Evolutionary conservation across 768 basidiomycete species (phyloP), one percentile per base, ranked within the genome.

Genomic region (Nevesoporus exiguus): DNA sequence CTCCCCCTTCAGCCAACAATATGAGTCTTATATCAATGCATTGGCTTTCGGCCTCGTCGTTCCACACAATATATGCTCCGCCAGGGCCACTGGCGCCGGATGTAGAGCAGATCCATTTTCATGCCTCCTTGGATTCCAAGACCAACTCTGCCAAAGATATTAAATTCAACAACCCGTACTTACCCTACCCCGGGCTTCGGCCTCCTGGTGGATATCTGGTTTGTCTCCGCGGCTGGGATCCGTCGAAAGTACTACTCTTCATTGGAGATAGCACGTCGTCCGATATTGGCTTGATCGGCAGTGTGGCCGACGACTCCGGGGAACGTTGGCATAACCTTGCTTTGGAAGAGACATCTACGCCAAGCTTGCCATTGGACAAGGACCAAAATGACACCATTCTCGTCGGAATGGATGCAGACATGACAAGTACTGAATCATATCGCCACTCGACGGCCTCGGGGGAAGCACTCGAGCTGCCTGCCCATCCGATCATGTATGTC

Each of bases 41-140:
- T 24, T 93, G 90, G 90, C 75, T 91, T 7, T 78, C 85, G 1
- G 78, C 82, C 10, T 78, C 84, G 24, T 83, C 84, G 3, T 90
- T 91, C 67, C 77, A 85, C 52, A 77, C 80, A 21, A 80, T 81
- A 52, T 90, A 86, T 61, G 76, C 77, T 3, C 76, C 82, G 51
- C 78, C 75, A 9, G 68, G 62, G 4, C 65, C 67, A 25, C 52
- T 73, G 7, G 58, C 60, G 10, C 70, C 76, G 3, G 76, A 80
- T 19, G 62, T 63, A 30, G 72, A 74, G 37, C 78, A 80, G 45
- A 58, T 59, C 8, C 79, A 81, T 61, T 68, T 73, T 47, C 65
- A 79, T 33, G 58, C 74, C 14, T 67, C 69, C 3, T 62, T 76
- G 50, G 80, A 81, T 46, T 50, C 69, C 30, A 81, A 80, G 62